phyloP scores from a whole-genome alignment of 805 yeast species.

The Spathaspora boniae region DNA sequence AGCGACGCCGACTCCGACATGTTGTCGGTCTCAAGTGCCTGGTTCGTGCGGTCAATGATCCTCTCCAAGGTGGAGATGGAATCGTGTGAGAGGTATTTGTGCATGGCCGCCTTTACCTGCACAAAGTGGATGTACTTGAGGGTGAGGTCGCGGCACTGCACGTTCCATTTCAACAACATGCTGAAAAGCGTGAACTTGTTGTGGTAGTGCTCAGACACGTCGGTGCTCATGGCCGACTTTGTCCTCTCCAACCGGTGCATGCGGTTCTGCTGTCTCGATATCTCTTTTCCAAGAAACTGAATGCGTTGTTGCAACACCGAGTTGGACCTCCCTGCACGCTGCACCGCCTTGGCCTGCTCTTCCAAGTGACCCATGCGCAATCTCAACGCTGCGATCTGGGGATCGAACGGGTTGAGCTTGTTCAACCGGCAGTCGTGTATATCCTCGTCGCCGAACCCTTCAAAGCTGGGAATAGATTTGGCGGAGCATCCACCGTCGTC shows the following conservation, averaged over 20 bases:
- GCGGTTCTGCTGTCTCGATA: constrained; percentile 7
- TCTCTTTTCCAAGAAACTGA: constrained; percentile 17
- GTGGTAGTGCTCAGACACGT: constrained; percentile 21
- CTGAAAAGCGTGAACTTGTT: constrained; percentile 36
- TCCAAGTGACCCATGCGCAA: constrained; percentile 26
- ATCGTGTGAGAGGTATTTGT: constrained; percentile 32
- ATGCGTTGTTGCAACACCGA: constrained; percentile 18
- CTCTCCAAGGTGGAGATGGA: constrained; percentile 32
- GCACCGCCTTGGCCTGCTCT: constrained; percentile 13
- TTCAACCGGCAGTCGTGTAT: constrained; percentile 30
- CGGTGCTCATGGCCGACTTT: background rate
- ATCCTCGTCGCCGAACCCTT: constrained; percentile 21
- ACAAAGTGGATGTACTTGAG: constrained; percentile 37
- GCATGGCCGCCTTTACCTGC: constrained; percentile 22
- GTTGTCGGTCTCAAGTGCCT: constrained; percentile 8
- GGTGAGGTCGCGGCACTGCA: constrained; percentile 28
- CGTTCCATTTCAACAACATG: constrained; percentile 43
- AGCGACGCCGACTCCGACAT: constrained; percentile 7
- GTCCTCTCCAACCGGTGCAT: too few relatives aligned
- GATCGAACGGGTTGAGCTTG: constrained; percentile 22
- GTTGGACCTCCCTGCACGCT: constrained; percentile 8
- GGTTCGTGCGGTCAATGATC: constrained; percentile 20
- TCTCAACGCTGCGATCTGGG: constrained; percentile 24
- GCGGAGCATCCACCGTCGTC: too few relatives aligned
- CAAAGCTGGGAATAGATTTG: too few relatives aligned